Conservation (phyloP, 2,329 filamentous ascomycete species). For the Sporothrix protearum region DNA sequence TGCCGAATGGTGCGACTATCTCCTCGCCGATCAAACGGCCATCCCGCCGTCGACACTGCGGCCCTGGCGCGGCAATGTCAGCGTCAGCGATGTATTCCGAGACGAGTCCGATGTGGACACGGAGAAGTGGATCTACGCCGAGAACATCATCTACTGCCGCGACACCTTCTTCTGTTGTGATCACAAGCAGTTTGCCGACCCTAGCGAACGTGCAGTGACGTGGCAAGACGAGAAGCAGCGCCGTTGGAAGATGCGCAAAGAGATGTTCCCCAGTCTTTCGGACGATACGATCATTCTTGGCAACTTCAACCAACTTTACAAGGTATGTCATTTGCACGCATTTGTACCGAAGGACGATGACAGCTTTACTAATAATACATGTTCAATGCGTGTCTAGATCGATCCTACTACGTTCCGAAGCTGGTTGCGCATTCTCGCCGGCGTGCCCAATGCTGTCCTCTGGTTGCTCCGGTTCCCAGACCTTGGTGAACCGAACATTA, state of each 20-base stretch:
- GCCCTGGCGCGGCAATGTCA: conserved; percentile 71
- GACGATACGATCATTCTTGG: conserved; percentile 88
- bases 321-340: conserved; percentile 54
- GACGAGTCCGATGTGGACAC: conserved; percentile 65
- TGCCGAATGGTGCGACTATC: conserved; percentile 98
- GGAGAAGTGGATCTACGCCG: conserved; percentile 89
- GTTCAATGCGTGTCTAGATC: conserved; percentile 66
- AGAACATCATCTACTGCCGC: conserved; percentile 91
- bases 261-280: conserved; percentile 77
- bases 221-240: conserved; percentile 82
- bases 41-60: conserved; percentile 78
- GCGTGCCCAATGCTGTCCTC: conserved; percentile 80
- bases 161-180: conserved; percentile 99
- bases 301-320: conserved; percentile 98
- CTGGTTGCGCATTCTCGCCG: conserved; percentile 86
- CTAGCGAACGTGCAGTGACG: conserved; percentile 60
- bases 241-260: conserved; percentile 89
- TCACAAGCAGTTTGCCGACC: conserved; percentile 76
- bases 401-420: conserved; percentile 94
- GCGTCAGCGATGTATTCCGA: conserved; percentile 64
- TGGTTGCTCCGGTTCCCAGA: conserved; percentile 98
- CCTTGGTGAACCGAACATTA: conserved; percentile 80
- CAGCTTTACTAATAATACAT: not conserved
- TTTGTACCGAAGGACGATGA: too few relatives aligned
- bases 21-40: conserved; percentile 83